These are phyloP conservation scores for Panaeolus papilionaceus DNA, from an alignment of 768 basidiomycete genomes.

Conservation along the genomic window DNA sequence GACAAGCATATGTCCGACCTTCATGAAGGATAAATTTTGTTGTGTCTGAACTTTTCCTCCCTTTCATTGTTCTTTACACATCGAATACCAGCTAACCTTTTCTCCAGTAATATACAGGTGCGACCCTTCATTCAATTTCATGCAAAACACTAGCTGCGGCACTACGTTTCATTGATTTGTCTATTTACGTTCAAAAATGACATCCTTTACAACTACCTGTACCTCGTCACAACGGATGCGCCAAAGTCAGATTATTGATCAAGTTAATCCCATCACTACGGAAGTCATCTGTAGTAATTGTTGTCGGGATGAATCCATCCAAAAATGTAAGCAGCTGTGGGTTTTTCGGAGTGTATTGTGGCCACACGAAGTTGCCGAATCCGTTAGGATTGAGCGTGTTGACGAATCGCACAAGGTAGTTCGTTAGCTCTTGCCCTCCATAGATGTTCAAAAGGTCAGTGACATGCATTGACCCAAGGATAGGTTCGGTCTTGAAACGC, in stretches of 20 bases:
- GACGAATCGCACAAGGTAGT: conserved; percentile 53
- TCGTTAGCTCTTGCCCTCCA: conserved; percentile 46
- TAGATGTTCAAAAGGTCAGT: conserved; percentile 51
- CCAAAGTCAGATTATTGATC: conserved; percentile 30
- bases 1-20: conserved; percentile 37
- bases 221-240: conserved; percentile 23
- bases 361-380: conserved; percentile 30
- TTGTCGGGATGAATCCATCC: conserved; percentile 35
- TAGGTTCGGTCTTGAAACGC: conserved; percentile 46
- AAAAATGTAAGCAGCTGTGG: conserved; percentile 38
- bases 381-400: conserved; percentile 36
- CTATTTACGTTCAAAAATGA: neutral
- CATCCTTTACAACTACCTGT: neutral
- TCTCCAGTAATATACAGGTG: neutral
- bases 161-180: neutral
- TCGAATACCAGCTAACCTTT: neutral
- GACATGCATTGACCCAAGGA: conserved; percentile 51
- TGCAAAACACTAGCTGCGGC: too few species aligned
- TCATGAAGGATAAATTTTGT: conserved; percentile 31
- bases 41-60: conserved; percentile 29
- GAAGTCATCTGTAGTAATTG: conserved; percentile 35
- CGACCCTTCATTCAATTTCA: neutral
- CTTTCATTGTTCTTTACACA: neutral
- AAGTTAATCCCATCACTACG: conserved; percentile 29
- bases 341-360: conserved; percentile 29